phyloP scores from a whole-genome alignment of 768 basidiomycete species.

The Amanita exitialis region DNA sequence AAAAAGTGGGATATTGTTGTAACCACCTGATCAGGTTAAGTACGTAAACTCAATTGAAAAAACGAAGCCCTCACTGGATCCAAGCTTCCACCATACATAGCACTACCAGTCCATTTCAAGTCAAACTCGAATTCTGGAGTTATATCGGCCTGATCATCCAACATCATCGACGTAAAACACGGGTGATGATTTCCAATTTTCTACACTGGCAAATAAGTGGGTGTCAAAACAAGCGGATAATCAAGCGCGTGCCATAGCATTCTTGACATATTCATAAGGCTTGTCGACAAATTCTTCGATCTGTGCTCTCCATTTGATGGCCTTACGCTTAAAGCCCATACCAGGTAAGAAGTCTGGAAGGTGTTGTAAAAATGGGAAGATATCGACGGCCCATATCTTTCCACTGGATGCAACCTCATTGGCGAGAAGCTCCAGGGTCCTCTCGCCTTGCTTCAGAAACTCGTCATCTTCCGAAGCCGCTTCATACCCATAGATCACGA shows the following conservation, averaged over 20 bases:
- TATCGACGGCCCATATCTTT: slow-evolving; percentile 43
- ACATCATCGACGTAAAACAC: slow-evolving; percentile 42
- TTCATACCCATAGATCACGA: slow-evolving; percentile 56
- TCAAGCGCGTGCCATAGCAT: slow-evolving; percentile 41
- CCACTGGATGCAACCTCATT: slow-evolving; percentile 30
- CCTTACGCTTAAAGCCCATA: slow-evolving; percentile 53
- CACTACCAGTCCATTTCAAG: slow-evolving; percentile 72
- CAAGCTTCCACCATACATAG: slow-evolving; percentile 61
- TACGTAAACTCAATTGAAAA: not conserved
- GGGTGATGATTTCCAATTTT: slow-evolving; percentile 29
- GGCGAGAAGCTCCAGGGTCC: slow-evolving; percentile 29
- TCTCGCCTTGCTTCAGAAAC: slow-evolving; percentile 30
- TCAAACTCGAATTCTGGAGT: slow-evolving; percentile 48
- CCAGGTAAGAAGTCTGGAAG: slow-evolving; percentile 64
- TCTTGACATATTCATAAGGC: slow-evolving; percentile 52
- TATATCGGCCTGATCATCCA: slow-evolving; percentile 36
- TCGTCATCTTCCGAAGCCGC: slow-evolving; percentile 24
- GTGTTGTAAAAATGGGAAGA: slow-evolving; percentile 38
- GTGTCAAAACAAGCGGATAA: slow-evolving; percentile 2
- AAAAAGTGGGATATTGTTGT: slow-evolving; percentile 51
- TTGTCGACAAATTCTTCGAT: slow-evolving; percentile 57
- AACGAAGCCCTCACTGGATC: slow-evolving; percentile 41
- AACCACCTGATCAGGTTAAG: slow-evolving; percentile 31
- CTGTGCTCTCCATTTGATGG: slow-evolving; percentile 48
- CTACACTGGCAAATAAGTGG: slow-evolving; percentile 13